Percentiles rank a stretch among this genome's conserved stretches.
Conservation (phyloP, 805 yeast genomes). For the Candida coquimbonensis region DNA sequence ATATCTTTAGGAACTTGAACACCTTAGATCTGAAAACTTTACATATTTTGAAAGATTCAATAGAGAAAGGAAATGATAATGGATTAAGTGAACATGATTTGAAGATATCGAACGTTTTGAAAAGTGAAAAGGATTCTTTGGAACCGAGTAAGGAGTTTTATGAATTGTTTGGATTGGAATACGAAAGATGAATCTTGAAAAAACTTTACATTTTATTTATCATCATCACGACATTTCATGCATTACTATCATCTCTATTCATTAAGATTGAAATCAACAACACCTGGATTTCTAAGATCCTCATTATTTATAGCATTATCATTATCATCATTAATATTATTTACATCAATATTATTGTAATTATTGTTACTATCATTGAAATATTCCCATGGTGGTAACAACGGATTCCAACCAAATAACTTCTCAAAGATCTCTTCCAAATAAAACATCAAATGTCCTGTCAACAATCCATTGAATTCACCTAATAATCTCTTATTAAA, state of each 20-base stretch:
- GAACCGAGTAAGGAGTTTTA: constrained; percentile 2
- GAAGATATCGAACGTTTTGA: constrained; percentile 2
- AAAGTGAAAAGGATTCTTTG: not conserved
- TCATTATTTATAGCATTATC: not conserved
- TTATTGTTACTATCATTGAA: not conserved
- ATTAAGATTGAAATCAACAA: too few relatives aligned
- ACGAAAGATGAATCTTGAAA: not conserved
- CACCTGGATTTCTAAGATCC: too few relatives aligned
- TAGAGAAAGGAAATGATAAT: constrained; percentile 6
- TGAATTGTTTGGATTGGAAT: constrained; percentile 5
- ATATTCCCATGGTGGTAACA: constrained; percentile 18
- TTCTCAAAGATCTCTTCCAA: constrained; percentile 14
- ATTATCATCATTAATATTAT: not conserved
- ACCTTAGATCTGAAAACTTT: constrained; percentile 9
- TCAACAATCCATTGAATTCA: constrained; percentile 7
- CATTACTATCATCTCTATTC: too few relatives aligned
- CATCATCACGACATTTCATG: too few relatives aligned
- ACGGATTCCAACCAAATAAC: constrained; percentile 16
- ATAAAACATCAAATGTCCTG: constrained; percentile 19
- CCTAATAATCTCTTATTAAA: not conserved
- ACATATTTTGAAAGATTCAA: constrained; percentile 7
- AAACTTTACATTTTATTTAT: too few relatives aligned
- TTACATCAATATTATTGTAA: not conserved
- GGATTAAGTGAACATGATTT: constrained; percentile 1
- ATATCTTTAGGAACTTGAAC: constrained; percentile 12